A percentile compares a stretch with the other conserved stretches of the same genome.
These are phyloP conservation scores for Aethionema arabicum DNA, from an alignment of 345 rosid genomes.

Conservation along the genomic window DNA sequence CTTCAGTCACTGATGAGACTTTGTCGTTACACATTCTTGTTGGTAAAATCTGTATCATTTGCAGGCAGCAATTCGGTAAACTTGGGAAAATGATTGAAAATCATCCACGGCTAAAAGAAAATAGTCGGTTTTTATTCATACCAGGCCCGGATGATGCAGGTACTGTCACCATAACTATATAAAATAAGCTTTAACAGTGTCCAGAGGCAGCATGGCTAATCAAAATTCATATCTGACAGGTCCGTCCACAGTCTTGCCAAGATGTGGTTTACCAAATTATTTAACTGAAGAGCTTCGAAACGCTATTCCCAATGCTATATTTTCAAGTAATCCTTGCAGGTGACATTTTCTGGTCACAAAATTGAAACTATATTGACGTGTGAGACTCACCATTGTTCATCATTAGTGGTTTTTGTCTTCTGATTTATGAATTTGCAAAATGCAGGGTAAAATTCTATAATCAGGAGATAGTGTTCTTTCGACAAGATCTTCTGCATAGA, in stretches of 20 bases:
- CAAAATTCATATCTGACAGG: slow-evolving; percentile 46
- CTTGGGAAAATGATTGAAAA: slow-evolving; percentile 72
- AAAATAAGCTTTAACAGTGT: not conserved
- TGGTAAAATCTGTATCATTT: slow-evolving; percentile 16
- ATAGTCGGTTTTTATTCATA: slow-evolving; percentile 78
- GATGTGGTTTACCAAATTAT: slow-evolving; percentile 74
- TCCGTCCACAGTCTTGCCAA: slow-evolving; percentile 81
- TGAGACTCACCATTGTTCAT: slow-evolving; percentile 4
- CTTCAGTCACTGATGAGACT: not conserved
- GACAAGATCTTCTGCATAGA: slow-evolving; percentile 80
- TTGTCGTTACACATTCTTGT: slow-evolving; percentile 1
- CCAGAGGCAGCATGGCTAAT: slow-evolving; percentile 23
- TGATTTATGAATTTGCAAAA: slow-evolving; percentile 11
- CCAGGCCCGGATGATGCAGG: slow-evolving; percentile 97
- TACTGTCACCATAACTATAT: slow-evolving; percentile 29
- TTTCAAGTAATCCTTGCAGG: slow-evolving; percentile 98
- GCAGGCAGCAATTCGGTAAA: slow-evolving; percentile 73
- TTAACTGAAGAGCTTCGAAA: slow-evolving; percentile 72
- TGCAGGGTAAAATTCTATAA: slow-evolving; percentile 82
- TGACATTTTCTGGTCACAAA: slow-evolving; percentile 23
- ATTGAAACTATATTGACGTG: not conserved
- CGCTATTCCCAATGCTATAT: slow-evolving; percentile 71
- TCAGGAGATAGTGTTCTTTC: slow-evolving; percentile 89
- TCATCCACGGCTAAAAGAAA: slow-evolving; percentile 75
- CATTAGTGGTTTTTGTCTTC: not conserved